Conservation (phyloP, 495 filamentous ascomycete genomes). For the Penicillium silybi region DNA sequence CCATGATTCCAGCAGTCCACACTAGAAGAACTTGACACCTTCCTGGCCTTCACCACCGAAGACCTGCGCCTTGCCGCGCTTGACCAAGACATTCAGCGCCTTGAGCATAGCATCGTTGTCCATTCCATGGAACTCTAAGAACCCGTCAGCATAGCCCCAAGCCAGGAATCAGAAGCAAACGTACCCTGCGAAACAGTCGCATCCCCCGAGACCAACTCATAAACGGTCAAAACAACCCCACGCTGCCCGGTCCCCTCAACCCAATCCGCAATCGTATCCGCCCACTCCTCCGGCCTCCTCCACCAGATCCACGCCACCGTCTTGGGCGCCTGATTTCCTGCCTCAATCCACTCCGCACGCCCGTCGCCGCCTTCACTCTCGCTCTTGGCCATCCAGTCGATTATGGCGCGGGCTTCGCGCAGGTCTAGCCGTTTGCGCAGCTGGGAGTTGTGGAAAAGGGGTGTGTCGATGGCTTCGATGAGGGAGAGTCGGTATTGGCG, state of each 20-base stretch:
- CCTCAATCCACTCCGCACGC: constrained; percentile 65
- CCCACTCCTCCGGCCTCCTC: constrained; percentile 73
- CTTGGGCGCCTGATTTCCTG: constrained; percentile 22
- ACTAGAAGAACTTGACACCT: constrained; percentile 94
- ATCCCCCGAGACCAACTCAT: constrained; percentile 70
- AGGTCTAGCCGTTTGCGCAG: constrained; percentile 54
- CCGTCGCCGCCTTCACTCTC: constrained; percentile 57
- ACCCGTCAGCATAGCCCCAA: constrained; percentile 13
- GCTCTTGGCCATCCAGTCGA: constrained; percentile 68
- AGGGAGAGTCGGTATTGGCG: constrained; percentile 67
- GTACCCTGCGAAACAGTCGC: constrained; percentile 56
- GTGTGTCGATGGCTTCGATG: constrained; percentile 53
- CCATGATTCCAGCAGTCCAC: constrained; percentile 15
- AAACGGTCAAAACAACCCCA: constrained; percentile 68
- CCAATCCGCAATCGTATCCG: constrained; percentile 57
- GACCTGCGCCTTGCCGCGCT: constrained; percentile 85
- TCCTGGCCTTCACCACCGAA: constrained; percentile 82
- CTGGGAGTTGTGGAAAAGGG: constrained; percentile 53
- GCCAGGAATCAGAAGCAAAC: background rate
- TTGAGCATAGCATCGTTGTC: constrained; percentile 74
- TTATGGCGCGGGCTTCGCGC: constrained; percentile 59
- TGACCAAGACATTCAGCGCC: constrained; percentile 74
- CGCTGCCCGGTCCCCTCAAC: constrained; percentile 72
- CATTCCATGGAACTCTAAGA: constrained; percentile 80
- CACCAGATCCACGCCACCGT: constrained; percentile 62